Evolutionary conservation across 2,329 filamentous ascomycete genomes (phyloP), one percentile per base, ranked within the genome.

Genomic region (Aotearoamyces nothofagi): DNA sequence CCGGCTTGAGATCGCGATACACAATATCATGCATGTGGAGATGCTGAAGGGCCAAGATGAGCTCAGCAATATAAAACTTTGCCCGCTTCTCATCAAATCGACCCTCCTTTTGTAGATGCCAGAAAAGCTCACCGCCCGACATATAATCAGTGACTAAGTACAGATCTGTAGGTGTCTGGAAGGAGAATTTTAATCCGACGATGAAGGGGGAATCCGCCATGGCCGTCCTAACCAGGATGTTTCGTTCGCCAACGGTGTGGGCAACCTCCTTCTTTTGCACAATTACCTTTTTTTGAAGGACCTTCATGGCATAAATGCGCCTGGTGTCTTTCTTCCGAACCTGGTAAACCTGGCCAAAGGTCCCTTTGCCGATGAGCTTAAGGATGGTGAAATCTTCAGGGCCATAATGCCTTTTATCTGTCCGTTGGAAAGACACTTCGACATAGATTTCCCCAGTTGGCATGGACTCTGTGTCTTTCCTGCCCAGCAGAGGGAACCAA

Each of bases 121-220:
- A 98, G 56, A 98, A 98, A 2, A 98, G 64, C 54, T 98, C 90
- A 33, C 90, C 90, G 22, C 90, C 90, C 10, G 90, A 98, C 90
- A 98, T 96, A 60, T 94, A 98, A 51, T 96, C 90, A 4, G 90
- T 96, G 9, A 98, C 90, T n/a, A 98, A 66, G 51, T 96, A 96
- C 2, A 98, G 69, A 53, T 98, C 90, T 4, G 86, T 90, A 2
- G 86, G 82, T 0, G 90, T 96, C 53, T 98, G 90, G 61, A 98
- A 98, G 0, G 90, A 96, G 51, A 96, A 98, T 49, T 98, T 98
- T 45, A 98, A 66, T 5, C 87, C 87, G 22, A 98, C 90, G 37
- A 98, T 98, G 49, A 98, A 98, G 0, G 87, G 83, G 10, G 90
- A 98, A 39, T 96, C 84, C 1, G 87, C 77, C 57, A 81, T 96